Conservation (phyloP, 2,329 filamentous ascomycete species). For the Aspergillus novofumigatus region DNA sequence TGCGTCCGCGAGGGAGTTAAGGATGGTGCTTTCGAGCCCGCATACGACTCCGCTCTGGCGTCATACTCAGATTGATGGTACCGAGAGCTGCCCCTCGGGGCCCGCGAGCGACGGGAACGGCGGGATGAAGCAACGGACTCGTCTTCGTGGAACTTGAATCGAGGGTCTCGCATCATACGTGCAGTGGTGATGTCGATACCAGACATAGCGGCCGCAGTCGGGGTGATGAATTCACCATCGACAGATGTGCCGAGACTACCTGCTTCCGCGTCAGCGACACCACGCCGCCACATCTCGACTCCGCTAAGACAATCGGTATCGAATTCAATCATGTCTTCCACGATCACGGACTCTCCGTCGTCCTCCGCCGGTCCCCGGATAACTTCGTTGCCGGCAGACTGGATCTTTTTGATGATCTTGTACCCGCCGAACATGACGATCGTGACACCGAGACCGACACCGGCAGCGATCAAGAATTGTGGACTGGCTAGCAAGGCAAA, state of each 20-base stretch:
- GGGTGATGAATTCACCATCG: constrained; percentile 63
- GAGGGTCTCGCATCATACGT: constrained; percentile 26
- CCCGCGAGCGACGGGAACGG: constrained; percentile 31
- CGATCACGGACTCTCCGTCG: constrained; percentile 25
- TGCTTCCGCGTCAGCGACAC: constrained; percentile 56
- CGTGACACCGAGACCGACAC: constrained; percentile 86
- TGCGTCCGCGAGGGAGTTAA: constrained; percentile 18
- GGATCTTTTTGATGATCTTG: constrained; percentile 91
- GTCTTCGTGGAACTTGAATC: constrained; percentile 35
- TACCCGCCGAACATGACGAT: constrained; percentile 94
- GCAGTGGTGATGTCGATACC: constrained; percentile 37
- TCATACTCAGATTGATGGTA: constrained; percentile 14
- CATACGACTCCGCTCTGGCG: not conserved
- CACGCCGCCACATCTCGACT: constrained; percentile 61
- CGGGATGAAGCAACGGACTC: constrained; percentile 32
- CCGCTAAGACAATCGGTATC: constrained; percentile 48
- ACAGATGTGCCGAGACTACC: constrained; percentile 56
- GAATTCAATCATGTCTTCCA: constrained; percentile 57
- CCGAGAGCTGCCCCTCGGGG: constrained; percentile 16
- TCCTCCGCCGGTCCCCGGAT: not conserved
- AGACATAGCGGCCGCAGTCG: constrained; percentile 49
- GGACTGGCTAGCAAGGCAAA: constrained; percentile 83
- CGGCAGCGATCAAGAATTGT: constrained; percentile 89
- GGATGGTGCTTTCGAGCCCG: constrained; percentile 3
- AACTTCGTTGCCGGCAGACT: constrained; percentile 32